Conservation (phyloP, 441 rosid species). For the Eruca vesicaria region DNA sequence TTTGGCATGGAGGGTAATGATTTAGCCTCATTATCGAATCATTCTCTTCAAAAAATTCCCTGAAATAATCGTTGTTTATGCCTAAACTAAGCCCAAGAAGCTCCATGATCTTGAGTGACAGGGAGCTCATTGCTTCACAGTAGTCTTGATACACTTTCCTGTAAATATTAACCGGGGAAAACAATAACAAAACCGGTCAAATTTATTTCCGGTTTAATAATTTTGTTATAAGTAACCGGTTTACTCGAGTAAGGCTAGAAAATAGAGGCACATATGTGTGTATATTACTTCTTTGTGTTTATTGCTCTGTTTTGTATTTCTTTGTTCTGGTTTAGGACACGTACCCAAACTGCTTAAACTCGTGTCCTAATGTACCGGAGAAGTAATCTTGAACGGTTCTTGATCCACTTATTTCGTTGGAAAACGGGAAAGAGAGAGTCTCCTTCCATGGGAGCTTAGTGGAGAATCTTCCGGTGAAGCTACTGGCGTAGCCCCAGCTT, state of each 20-base stretch:
- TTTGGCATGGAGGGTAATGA: slow-evolving; percentile 63
- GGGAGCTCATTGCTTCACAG: slow-evolving; percentile 57
- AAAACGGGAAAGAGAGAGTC: slow-evolving; percentile 54
- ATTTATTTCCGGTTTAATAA: not conserved
- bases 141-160: slow-evolving; percentile 63
- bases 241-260: not conserved
- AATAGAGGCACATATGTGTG: not conserved
- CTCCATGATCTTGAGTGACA: slow-evolving; percentile 56
- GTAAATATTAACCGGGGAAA: slow-evolving; percentile 2
- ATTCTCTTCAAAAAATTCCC: slow-evolving; percentile 49
- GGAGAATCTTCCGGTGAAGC: slow-evolving; percentile 57
- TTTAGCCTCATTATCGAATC: slow-evolving; percentile 67
- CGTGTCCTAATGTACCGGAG: slow-evolving; percentile 47
- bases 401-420: slow-evolving; percentile 14
- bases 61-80: slow-evolving; percentile 41
- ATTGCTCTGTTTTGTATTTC: slow-evolving; percentile 8
- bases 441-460: slow-evolving; percentile 84
- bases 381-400: slow-evolving; percentile 49
- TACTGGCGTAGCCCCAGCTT: slow-evolving; percentile 55
- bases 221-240: slow-evolving; percentile 13
- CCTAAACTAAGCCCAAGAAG: slow-evolving; percentile 57
- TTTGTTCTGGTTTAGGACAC: slow-evolving; percentile 17
- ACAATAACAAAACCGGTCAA: not conserved
- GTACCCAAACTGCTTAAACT: slow-evolving; percentile 58
- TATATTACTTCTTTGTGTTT: too few species aligned